These are phyloP conservation scores for Talaromyces proteolyticus DNA, from an alignment of 495 filamentous ascomycete genomes.

Conservation along the genomic window DNA sequence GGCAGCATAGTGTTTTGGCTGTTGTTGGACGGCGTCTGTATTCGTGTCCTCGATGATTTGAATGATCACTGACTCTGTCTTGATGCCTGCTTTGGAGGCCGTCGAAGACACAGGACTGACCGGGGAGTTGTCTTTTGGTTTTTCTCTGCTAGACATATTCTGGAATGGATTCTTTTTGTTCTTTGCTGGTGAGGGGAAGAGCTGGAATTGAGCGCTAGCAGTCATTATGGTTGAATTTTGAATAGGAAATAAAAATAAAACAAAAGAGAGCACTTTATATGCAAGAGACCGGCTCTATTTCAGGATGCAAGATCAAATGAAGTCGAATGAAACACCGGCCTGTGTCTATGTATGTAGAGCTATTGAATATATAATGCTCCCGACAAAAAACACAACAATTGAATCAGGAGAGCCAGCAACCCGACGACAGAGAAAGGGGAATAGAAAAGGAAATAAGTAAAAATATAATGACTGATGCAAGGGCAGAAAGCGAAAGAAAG, in stretches of 20 bases:
- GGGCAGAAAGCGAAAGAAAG: background rate
- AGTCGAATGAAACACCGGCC: constrained; percentile 3
- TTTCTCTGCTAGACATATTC: constrained; percentile 20
- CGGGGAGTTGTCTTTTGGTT: constrained; percentile 17
- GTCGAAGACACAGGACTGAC: constrained; percentile 27
- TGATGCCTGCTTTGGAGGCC: constrained; percentile 25
- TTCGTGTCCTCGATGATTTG: constrained; percentile 34
- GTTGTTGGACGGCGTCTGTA: constrained; percentile 15
- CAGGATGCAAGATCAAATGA: background rate
- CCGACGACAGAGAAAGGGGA: background rate
- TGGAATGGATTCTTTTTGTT: constrained; percentile 30
- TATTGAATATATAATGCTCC: background rate
- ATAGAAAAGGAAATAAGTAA: background rate
- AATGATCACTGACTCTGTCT: constrained; percentile 31
- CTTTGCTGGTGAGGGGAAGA: constrained; percentile 47
- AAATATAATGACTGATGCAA: no score
- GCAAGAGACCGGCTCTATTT: constrained; percentile 5
- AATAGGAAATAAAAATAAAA: background rate
- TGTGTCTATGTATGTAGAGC: constrained; percentile 1
- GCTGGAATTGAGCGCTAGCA: constrained; percentile 38
- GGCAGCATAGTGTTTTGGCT: constrained; percentile 13
- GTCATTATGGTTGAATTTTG: constrained; percentile 13
- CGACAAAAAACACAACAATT: background rate
- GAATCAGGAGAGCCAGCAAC: background rate
- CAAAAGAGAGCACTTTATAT: background rate